These are phyloP conservation scores for Nemania sp. DNA, from an alignment of 2,329 filamentous ascomycete genomes.

Conservation along the genomic window DNA sequence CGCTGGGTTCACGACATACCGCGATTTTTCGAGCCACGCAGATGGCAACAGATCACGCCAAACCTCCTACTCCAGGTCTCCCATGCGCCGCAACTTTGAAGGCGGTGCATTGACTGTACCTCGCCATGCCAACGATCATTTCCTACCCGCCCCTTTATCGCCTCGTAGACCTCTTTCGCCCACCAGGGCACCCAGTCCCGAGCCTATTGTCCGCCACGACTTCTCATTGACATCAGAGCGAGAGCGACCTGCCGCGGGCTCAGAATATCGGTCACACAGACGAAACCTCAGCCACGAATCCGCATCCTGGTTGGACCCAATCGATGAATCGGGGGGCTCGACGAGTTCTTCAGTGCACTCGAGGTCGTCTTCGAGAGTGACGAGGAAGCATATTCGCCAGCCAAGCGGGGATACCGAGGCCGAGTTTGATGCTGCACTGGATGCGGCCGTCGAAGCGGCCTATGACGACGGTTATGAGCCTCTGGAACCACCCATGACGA, in stretches of 20 bases:
- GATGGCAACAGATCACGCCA: constrained; percentile 48
- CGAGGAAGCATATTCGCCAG: constrained; percentile 70
- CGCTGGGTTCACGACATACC: constrained; percentile 32
- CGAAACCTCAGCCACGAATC: constrained; percentile 75
- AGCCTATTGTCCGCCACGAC: constrained; percentile 44
- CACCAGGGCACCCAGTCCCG: constrained; percentile 39
- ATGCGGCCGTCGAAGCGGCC: constrained; percentile 93
- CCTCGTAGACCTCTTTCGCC: constrained; percentile 63
- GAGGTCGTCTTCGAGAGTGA: constrained; percentile 71
- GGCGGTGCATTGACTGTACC: constrained; percentile 48
- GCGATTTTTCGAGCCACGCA: constrained; percentile 33
- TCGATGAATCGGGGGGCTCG: constrained; percentile 86
- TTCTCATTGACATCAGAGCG: constrained; percentile 40
- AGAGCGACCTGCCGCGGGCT: constrained; percentile 34
- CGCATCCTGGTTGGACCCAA: constrained; percentile 92
- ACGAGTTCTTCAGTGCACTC: constrained; percentile 81
- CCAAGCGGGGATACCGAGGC: constrained; percentile 77
- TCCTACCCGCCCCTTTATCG: constrained; percentile 74
- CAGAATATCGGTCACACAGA: constrained; percentile 46
- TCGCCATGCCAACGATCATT: constrained; percentile 56
- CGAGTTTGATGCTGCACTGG: constrained; percentile 91
- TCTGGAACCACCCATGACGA: constrained; percentile 54
- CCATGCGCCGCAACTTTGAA: constrained; percentile 46
- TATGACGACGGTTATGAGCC: constrained; percentile 92
- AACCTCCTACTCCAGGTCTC: constrained; percentile 59